Base-by-base conservation (phyloP, 345 rosid genomes). In the Clarkia xantiana region DNA sequence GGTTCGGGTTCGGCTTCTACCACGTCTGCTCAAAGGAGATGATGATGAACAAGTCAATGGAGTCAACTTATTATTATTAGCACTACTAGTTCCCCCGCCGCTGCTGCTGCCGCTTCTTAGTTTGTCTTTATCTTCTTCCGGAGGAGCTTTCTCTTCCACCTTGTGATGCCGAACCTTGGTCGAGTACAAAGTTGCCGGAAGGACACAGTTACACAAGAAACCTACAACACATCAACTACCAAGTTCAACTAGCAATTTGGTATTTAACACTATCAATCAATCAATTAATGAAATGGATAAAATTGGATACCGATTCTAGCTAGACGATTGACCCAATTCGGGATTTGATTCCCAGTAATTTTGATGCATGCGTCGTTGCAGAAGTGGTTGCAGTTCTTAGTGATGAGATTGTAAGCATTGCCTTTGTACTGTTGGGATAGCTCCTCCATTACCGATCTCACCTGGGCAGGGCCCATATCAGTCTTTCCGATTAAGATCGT, bases 331-430 rank as follows among this genome's bases (percentile, higher is more conserved):
- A 93, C 88, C 99, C 96, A 87, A 42, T 71, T 82, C 7, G 99
- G 96, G 47, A 93, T 86, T 14, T 86, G 83, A 64, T 84, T 93
- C 17, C 86, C 90, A 3, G 95, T 73, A 40, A 93, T 63, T 51
- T 65, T 74, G 40, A 87, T 36, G 59, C 96, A 87, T 51, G 84
- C 90, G 45, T 80, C 88, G 11, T 93, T 75, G 73, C 96, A 93
- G 70, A 93, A 93, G 71, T 93, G 99, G 70, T 93, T 93, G 59
- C 96, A 93, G 60, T 87, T 93, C 73, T 87, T 93, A 47, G 95
- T 80, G 45, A 93, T 93, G 51, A 87, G 68, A 68, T 87, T 80
- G 54, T 93, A 87, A 8, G 88, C 83, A 64, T 78, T 82, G n/a
- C 99, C 96, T 63, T 60, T 72, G 54, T 80, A 93, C 11, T 61